Base-by-base conservation (phyloP, 129 eudicot genomes). In the Saposhnikovia divaricata region DNA sequence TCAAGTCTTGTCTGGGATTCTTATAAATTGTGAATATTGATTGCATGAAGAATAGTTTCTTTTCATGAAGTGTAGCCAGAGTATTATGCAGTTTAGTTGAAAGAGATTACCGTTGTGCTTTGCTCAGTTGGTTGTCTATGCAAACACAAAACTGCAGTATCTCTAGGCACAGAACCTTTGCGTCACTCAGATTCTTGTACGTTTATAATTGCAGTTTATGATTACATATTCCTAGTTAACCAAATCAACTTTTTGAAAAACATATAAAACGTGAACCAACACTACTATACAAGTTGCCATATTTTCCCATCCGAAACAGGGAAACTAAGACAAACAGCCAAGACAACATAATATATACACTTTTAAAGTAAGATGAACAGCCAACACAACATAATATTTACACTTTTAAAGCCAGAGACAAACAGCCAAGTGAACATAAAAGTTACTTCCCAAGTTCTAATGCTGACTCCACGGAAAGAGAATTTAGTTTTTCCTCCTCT, bases 401-500 rank as follows among this genome's bases (percentile, higher is more conserved):
- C 76, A 44, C 34, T 40, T 73, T 44, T 42, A 23, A 43, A 13
- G 16, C 43, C 6, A n/a, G 57, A n/a, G 57, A 23, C 5, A 75
- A 39, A 50, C 21, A 28, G 5, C 11, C 21, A 75, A 6, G 37
- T 10, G 53, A 78, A 11, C 31, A 42, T 25, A 10, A 78, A 21
- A 79, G 70, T 44, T 68, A 79, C 81, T 40, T 79, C 38, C 61
- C 75, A 28, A 79, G 81, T 44, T 79, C 75, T 31, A 79, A 18
- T 45, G 40, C 75, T 0, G 63, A 70, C 47, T 79, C 81, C 81
- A 65, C 69, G 13, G 80, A 21, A 59, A 55, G 47, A 43, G 31
- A 74, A 74, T 11, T 53, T 4, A 16, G 44, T 37, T 73, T 75
- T 77, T 87, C 84, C 43, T 75, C 81, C 27, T 77, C 79, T 63